These are phyloP conservation scores for Bipolaris gigantea DNA, from an alignment of 2,329 filamentous ascomycete species.

Conservation along the genomic window DNA sequence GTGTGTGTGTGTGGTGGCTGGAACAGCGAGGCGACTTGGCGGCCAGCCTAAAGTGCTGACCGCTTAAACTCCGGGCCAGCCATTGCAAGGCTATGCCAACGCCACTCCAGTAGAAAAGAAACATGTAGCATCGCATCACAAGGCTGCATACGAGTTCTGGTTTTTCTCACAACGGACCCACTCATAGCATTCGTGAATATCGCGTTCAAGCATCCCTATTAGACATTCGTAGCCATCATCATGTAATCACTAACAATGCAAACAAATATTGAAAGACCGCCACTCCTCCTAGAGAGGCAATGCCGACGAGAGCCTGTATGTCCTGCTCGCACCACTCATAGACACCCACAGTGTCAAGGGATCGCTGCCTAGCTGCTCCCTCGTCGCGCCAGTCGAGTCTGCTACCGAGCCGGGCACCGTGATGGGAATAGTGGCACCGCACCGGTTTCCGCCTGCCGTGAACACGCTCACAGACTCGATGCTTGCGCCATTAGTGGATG, in stretches of 20 bases:
- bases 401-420: conserved; percentile 55
- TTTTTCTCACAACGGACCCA: background rate
- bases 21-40: background rate
- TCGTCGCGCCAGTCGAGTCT: conserved; percentile 49
- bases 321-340: conserved; percentile 41
- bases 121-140: background rate
- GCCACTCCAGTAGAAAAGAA: background rate
- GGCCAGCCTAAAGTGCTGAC: background rate
- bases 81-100: too few relatives aligned
- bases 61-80: background rate
- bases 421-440: conserved; percentile 56
- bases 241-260: background rate
- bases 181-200: background rate
- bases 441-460: conserved; percentile 53
- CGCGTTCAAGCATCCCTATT: background rate
- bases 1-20: conserved; percentile 6
- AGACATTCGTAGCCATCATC: conserved; percentile 7
- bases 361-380: conserved; percentile 57
- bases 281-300: conserved; percentile 26
- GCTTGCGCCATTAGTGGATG: conserved; percentile 46
- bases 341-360: conserved; percentile 46
- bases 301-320: conserved; percentile 37
- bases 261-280: background rate
- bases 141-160: background rate
- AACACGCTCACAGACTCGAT: conserved; percentile 57